phyloP scores from a whole-genome alignment of 768 basidiomycete species.

The Agrocybe praecox region DNA sequence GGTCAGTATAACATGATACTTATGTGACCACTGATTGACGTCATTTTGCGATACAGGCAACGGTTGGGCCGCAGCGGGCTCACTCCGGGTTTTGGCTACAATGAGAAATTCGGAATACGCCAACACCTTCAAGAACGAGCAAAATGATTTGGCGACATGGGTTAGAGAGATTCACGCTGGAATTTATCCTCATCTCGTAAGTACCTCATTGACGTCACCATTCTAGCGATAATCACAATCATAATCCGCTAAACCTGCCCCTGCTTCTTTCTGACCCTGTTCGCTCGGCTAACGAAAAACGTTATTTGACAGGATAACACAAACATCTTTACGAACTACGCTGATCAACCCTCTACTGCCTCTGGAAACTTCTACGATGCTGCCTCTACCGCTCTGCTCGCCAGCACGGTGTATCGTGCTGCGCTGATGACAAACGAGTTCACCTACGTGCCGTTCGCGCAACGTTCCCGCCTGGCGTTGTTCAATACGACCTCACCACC shows the following conservation, averaged over 20 bases:
- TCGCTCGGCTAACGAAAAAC: not conserved
- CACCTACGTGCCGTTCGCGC: constrained; percentile 57
- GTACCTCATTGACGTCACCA: constrained; percentile 23
- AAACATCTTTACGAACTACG: constrained; percentile 73
- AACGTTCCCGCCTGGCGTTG: constrained; percentile 49
- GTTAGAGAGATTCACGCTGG: constrained; percentile 71
- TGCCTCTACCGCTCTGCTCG: constrained; percentile 73
- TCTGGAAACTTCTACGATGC: constrained; percentile 69
- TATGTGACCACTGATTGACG: not conserved
- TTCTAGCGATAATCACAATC: constrained; percentile 12
- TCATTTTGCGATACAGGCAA: constrained; percentile 54
- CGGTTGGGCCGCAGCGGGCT: constrained; percentile 88
- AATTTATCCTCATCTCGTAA: constrained; percentile 63
- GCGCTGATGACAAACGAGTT: constrained; percentile 55
- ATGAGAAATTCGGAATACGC: constrained; percentile 64
- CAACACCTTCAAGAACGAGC: constrained; percentile 48
- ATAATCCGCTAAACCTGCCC: no score
- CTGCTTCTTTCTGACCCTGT: not conserved
- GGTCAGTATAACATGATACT: constrained; percentile 38
- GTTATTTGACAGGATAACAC: constrained; percentile 39
- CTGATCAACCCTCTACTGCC: constrained; percentile 42
- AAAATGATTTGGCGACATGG: constrained; percentile 65
- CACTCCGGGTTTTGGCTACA: constrained; percentile 80
- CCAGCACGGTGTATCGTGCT: constrained; percentile 75
- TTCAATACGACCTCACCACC: constrained; percentile 20